Conservation (phyloP, 306 rosid species). For the peach (Prunus persica) region DNA sequence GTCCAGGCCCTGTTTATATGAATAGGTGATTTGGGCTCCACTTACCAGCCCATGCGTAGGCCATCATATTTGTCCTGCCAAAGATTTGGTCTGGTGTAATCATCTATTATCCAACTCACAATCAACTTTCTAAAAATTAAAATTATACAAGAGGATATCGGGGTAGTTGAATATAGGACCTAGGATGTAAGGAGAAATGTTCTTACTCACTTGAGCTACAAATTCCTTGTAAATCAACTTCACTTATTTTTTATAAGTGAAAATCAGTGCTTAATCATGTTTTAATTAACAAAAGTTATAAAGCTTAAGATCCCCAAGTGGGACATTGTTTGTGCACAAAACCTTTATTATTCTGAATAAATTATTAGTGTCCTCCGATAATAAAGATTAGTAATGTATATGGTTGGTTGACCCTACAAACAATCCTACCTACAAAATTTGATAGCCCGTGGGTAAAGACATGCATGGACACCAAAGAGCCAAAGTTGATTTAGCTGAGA, state of each 20-base stretch:
- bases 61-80: background rate
- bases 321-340: too few relatives aligned
- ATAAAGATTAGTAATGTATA: background rate
- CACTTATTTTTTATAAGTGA: background rate
- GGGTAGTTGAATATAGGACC: too few relatives aligned
- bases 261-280: background rate
- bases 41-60: constrained; percentile 7
- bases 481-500: background rate
- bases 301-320: too few relatives aligned
- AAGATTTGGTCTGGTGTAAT: too few relatives aligned
- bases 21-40: constrained; percentile 1
- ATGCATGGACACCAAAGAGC: constrained; percentile 16
- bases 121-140: background rate
- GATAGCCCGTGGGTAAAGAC: constrained; percentile 10
- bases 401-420: constrained; percentile 11
- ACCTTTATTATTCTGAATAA: too few relatives aligned
- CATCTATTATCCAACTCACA: background rate
- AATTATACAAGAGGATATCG: too few relatives aligned
- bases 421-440: background rate
- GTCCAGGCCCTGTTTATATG: background rate
- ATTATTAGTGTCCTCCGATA: too few relatives aligned
- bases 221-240: too few relatives aligned
- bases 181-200: too few relatives aligned
- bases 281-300: background rate
- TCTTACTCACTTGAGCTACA: too few relatives aligned